These are phyloP conservation scores for Auriscalpium orientale DNA, from an alignment of 768 basidiomycete species.

Conservation along the genomic window DNA sequence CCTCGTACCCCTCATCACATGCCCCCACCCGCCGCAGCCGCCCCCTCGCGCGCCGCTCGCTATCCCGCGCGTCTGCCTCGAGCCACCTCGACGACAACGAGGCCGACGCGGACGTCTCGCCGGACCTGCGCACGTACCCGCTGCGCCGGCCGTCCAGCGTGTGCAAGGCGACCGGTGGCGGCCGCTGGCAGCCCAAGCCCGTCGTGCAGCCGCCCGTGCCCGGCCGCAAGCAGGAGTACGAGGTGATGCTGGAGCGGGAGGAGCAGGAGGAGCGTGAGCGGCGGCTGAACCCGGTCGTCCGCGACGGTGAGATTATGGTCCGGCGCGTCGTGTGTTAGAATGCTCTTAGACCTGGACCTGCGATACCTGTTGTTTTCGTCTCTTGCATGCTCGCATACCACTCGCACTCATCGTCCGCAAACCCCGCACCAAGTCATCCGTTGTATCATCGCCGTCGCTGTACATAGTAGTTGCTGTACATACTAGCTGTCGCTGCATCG, in stretches of 20 bases:
- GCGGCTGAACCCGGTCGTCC: slow-evolving; percentile 55
- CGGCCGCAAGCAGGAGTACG: slow-evolving; percentile 59
- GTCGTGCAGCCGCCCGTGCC: slow-evolving; percentile 46
- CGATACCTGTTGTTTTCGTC: too few relatives aligned
- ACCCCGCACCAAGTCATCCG: too few relatives aligned
- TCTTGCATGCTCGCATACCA: too few relatives aligned
- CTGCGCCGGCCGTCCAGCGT: slow-evolving; percentile 56
- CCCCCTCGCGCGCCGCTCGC: slow-evolving; percentile 16
- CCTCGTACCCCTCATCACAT: slow-evolving; percentile 20
- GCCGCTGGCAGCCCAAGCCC: slow-evolving; percentile 67
- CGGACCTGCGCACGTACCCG: slow-evolving; percentile 47
- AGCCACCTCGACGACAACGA: too few relatives aligned
- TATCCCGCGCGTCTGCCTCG: slow-evolving; percentile 1
- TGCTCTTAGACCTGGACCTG: too few relatives aligned
- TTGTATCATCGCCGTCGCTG: too few relatives aligned
- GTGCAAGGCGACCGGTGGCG: slow-evolving; percentile 75
- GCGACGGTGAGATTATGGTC: slow-evolving; percentile 38
- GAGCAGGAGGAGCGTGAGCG: slow-evolving; percentile 45
- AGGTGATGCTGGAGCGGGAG: slow-evolving; percentile 63
- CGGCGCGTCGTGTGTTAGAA: background rate
- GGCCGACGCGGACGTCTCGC: background rate
- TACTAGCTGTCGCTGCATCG: too few relatives aligned
- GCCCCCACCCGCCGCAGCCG: slow-evolving; percentile 21
- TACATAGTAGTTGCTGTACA: too few relatives aligned
- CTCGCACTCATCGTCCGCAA: too few relatives aligned